Evolutionary conservation across 352 stramenopile species (phyloP).

Genomic region (Globisporangium paddicum): DNA sequence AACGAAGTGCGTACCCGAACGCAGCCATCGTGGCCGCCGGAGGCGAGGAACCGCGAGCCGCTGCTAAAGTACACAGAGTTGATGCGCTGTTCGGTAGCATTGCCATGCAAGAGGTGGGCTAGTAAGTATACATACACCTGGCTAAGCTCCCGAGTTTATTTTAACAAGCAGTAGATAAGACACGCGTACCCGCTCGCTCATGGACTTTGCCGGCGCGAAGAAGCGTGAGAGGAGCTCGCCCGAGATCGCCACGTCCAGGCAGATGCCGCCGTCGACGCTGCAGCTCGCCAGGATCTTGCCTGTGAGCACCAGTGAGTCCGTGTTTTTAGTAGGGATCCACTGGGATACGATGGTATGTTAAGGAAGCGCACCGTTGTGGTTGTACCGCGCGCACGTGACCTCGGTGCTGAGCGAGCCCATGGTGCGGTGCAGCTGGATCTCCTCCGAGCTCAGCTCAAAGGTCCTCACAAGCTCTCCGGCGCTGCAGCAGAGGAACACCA

Average conservation of each 20-base stretch:
- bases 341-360: no score
- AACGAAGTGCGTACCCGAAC: conserved; percentile 46
- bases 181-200: conserved; percentile 34
- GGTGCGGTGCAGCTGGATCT: conserved; percentile 33
- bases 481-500: conserved; percentile 55
- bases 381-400: conserved; percentile 57
- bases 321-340: not conserved
- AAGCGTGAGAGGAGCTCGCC: conserved; percentile 61
- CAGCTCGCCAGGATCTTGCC: conserved; percentile 62
- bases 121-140: no score
- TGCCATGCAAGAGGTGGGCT: not conserved
- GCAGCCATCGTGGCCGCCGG: conserved; percentile 47
- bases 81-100: conserved; percentile 28
- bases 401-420: conserved; percentile 50
- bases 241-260: conserved; percentile 43
- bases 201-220: conserved; percentile 42
- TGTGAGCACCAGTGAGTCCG: conserved; percentile 5
- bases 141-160: no score
- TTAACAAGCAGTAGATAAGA: no score
- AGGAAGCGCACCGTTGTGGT: conserved; percentile 48
- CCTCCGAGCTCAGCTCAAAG: conserved; percentile 49
- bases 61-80: conserved; percentile 69
- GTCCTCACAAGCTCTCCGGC: conserved; percentile 50
- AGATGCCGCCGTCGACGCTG: conserved; percentile 56
- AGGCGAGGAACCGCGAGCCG: conserved; percentile 63